These are phyloP conservation scores for Albatrellus ellisii DNA, from an alignment of 768 basidiomycete genomes.

Conservation along the genomic window DNA sequence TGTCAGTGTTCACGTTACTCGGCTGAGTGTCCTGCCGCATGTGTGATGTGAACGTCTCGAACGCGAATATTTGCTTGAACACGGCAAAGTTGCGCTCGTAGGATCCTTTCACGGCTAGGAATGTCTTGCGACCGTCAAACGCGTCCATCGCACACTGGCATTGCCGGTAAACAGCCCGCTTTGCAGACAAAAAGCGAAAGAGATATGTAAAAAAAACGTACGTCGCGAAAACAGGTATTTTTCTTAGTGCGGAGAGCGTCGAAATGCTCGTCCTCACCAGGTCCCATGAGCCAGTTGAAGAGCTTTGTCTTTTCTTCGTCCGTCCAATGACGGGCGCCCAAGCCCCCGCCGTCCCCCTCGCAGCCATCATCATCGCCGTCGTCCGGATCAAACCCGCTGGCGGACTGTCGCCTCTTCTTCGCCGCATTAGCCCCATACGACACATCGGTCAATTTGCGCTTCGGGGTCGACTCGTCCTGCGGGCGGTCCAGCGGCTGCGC, in stretches of 20 bases:
- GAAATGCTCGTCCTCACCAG: constrained; percentile 64
- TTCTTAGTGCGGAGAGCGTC: constrained; percentile 66
- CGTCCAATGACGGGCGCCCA: constrained; percentile 77
- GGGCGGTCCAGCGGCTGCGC: constrained; percentile 12
- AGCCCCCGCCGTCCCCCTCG: constrained; percentile 12
- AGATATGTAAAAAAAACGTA: constrained; percentile 16
- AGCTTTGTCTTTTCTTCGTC: constrained; percentile 72
- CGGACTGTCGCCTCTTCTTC: constrained; percentile 12
- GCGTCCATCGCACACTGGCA: constrained; percentile 55
- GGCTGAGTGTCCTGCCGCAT: too few relatives aligned
- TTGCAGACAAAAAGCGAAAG: constrained; percentile 1
- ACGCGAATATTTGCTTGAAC: constrained; percentile 72
- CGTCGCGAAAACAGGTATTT: constrained; percentile 75
- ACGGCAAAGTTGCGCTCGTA: constrained; percentile 78
- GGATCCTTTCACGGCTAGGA: constrained; percentile 74
- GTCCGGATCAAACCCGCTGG: constrained; percentile 9
- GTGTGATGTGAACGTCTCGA: constrained; percentile 39
- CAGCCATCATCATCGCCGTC: constrained; percentile 14
- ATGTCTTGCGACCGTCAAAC: constrained; percentile 67
- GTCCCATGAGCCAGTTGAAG: constrained; percentile 69
- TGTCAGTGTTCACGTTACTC: constrained; percentile 26
- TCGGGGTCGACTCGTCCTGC: constrained; percentile 7
- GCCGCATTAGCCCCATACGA: constrained; percentile 5
- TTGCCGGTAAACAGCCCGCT: neutral
- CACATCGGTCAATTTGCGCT: constrained; percentile 12